Base-by-base conservation (phyloP, 2,329 filamentous ascomycete genomes). In the Trichoderma sp. region DNA sequence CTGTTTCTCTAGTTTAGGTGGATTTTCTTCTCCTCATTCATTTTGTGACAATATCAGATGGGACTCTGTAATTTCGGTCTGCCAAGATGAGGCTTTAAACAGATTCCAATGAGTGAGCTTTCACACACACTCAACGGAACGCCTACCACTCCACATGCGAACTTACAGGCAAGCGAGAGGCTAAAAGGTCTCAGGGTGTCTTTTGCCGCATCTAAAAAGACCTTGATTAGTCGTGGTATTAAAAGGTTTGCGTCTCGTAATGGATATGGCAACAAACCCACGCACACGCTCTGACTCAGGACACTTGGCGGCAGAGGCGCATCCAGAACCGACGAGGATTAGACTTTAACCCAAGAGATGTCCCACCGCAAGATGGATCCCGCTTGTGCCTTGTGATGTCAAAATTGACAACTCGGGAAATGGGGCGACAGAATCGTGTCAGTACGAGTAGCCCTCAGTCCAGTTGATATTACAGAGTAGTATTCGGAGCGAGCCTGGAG, bases 281-380 rank as follows among this genome's bases (percentile, higher is more conserved):
- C 59, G 53, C 34, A 39, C 39, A 61, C 13, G 28, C 57, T 53
- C 61, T 69, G 67, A 69, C 67, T 69, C 67, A 53, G 55, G 50
- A 55, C 53, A 58, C 36, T 30, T 36, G 67, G 67, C 67, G 67
- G 67, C 67, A 69, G 57, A 69, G 67, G 67, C 67, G 64, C 64
- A 39, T 57, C 63, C 47, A 34, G 47, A 66, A 20, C 63, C 28
- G 63, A 36, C 63, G 63, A 66, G 55, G 34, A 62, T 32, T 7
- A 47, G 36, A 36, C 67, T 50, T 30, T 43, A 13, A 32, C 65
- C 47, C n/a, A 59, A 47, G 55, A 68, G 26, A 43, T 47, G 57
- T 62, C 57, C 67, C 67, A 62, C 67, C 20, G 57, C 39, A 6
- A 50, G 67, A 62, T 62, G 55, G 57, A 69, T 69, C 39, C 57